These are phyloP conservation scores for Dothistroma septosporum DNA, from an alignment of 2,329 filamentous ascomycete genomes.

Conservation along the genomic window DNA sequence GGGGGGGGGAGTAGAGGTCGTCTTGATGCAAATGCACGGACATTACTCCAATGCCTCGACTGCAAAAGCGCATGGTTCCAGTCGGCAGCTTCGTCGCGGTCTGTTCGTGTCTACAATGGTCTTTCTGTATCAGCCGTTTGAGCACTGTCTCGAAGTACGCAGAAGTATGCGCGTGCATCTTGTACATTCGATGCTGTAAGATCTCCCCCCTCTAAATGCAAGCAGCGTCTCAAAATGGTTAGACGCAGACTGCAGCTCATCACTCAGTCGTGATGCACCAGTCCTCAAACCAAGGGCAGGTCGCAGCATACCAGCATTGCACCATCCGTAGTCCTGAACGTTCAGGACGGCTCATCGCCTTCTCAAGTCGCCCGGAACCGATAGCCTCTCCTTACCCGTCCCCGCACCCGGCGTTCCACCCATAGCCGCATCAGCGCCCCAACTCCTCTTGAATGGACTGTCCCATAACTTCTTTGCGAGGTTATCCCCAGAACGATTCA, in stretches of 20 bases:
- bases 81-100: not conserved
- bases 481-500: slow-evolving; percentile 26
- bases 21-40: not conserved
- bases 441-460: slow-evolving; percentile 24
- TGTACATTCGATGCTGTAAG: not conserved
- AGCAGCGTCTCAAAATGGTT: not conserved
- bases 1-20: not conserved
- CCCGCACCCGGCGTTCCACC: not conserved
- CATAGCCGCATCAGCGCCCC: slow-evolving; percentile 6
- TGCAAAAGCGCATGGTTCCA: too few relatives aligned
- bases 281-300: not conserved
- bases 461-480: slow-evolving; percentile 17
- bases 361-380: not conserved
- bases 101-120: not conserved
- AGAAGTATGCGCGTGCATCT: too few relatives aligned
- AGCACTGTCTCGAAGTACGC: too few relatives aligned
- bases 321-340: too few relatives aligned
- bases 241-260: not conserved
- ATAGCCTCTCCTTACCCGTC: not conserved
- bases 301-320: too few relatives aligned
- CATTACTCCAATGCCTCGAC: too few relatives aligned
- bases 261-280: not conserved
- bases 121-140: not conserved
- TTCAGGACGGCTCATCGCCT: too few relatives aligned
- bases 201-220: not conserved